These are phyloP conservation scores for Aspergillus campestris DNA, from an alignment of 495 filamentous ascomycete species.

Conservation along the genomic window DNA sequence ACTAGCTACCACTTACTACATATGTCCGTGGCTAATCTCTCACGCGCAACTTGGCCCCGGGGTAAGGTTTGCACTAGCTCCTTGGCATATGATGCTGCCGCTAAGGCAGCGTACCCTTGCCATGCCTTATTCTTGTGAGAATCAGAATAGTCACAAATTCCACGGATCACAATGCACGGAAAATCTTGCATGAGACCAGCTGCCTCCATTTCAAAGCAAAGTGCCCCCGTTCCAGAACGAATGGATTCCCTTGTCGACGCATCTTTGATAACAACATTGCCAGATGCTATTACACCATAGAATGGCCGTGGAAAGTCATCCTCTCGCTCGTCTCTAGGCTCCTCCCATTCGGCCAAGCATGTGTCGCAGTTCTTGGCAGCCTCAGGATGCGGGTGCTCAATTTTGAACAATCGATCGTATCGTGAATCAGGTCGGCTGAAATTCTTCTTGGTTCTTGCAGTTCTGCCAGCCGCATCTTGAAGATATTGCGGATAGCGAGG, in stretches of 20 bases:
- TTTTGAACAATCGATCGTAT: slow-evolving; percentile 16
- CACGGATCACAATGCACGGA: slow-evolving; percentile 25
- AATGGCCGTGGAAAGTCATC: slow-evolving; percentile 15
- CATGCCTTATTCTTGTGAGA: slow-evolving; percentile 28
- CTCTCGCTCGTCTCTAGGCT: slow-evolving; percentile 1
- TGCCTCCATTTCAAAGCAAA: slow-evolving; percentile 35
- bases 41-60: not conserved
- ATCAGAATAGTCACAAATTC: slow-evolving; percentile 31
- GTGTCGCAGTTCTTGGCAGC: slow-evolving; percentile 7
- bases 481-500: slow-evolving; percentile 12
- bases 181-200: slow-evolving; percentile 27
- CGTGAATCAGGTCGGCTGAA: slow-evolving; percentile 2
- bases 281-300: slow-evolving; percentile 35
- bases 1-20: slow-evolving; percentile 2
- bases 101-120: slow-evolving; percentile 24
- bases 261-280: slow-evolving; percentile 26
- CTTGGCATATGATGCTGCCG: slow-evolving; percentile 25
- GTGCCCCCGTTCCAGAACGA: not conserved
- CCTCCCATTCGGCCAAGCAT: slow-evolving; percentile 5
- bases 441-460: slow-evolving; percentile 8
- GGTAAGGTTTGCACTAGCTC: slow-evolving; percentile 14
- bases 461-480: slow-evolving; percentile 7
- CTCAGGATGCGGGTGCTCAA: slow-evolving; percentile 10
- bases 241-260: slow-evolving; percentile 4
- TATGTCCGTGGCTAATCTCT: not conserved